Conservation (phyloP, 352 stramenopile species). For the Blastocystis sp. region DNA sequence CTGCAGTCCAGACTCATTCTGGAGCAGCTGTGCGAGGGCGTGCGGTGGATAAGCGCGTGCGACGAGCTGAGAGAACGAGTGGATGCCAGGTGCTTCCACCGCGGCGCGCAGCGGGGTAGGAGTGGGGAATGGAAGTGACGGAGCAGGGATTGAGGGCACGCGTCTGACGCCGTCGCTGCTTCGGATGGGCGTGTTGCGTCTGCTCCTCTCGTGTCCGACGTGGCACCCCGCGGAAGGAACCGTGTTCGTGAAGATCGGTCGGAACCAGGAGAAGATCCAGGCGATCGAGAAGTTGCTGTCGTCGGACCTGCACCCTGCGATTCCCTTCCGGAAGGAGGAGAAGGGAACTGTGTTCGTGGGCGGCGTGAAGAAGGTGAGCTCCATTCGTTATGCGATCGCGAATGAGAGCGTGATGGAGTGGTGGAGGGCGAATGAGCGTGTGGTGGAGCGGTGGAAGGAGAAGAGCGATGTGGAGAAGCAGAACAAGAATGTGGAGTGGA, state of each 20-base stretch:
- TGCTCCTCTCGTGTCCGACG: background rate
- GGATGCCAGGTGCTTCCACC: background rate
- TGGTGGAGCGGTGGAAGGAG: too few relatives aligned
- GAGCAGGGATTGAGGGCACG: constrained; percentile 20
- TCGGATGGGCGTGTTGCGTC: constrained; percentile 18
- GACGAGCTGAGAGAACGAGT: background rate
- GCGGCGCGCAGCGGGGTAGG: background rate
- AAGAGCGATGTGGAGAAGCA: too few relatives aligned
- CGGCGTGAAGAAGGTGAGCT: constrained; percentile 22
- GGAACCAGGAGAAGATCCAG: constrained; percentile 35
- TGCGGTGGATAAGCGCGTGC: background rate
- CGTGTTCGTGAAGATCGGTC: constrained; percentile 48
- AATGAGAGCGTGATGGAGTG: background rate
- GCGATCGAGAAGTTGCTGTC: constrained; percentile 36
- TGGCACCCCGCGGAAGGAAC: background rate
- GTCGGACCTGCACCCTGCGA: constrained; percentile 54
- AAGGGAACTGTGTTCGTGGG: constrained; percentile 18
- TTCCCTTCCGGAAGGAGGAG: constrained; percentile 16
- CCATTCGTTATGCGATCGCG: background rate
- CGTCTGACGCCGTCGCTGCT: background rate
- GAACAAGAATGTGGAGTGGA: too few relatives aligned
- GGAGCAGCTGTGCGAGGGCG: constrained; percentile 28
- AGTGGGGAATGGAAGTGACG: background rate
- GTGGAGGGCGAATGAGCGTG: too few relatives aligned
- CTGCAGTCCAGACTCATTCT: constrained; percentile 27